Base-by-base conservation (phyloP, 352 stramenopile species). In the Achlya hypogyna region DNA sequence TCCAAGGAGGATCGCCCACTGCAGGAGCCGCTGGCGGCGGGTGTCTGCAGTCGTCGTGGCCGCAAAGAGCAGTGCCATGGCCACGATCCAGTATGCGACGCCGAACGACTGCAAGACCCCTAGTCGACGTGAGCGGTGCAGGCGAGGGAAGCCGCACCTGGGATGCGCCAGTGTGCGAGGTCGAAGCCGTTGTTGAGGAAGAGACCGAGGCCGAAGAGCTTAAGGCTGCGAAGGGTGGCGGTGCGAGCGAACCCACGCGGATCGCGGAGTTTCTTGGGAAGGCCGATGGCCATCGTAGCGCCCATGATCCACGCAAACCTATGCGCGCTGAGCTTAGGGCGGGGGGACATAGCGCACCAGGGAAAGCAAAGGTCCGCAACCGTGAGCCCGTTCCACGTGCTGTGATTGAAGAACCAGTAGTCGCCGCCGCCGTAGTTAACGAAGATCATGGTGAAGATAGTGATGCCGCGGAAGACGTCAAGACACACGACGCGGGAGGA, bases 261-360 rank as follows among this genome's bases (percentile, higher is more conserved):
- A 4, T 40, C 4, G 16, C 16, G 10, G 2, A 22, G 54, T 16
- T 64, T 51, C 47, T 23, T 47, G 38, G 34, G 18, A 25, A 75
- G 63, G 5, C 29, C 53, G n/a, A 73, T 47, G 9, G 65, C 53
- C 62, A 75, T 71, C 25, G 70, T 66, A 1, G 65, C 66, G 16
- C 87, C 85, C 75, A 94, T 91, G 63, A 91, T 91, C 83, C 83
- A 95, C 43, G 81, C 81, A 65, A 91, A 91, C 71, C 82, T 89
- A 60, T n/a, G n/a, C n/a, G n/a, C n/a, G n/a, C n/a, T n/a, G n/a
- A n/a, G n/a, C n/a, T n/a, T n/a, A n/a, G n/a, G n/a, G n/a, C n/a
- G n/a, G n/a, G n/a, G n/a, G n/a, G n/a, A n/a, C n/a, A n/a, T n/a
- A n/a, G n/a, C 71, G 9, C 53, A 91, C 85, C 81, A 93, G 4